Conservation (phyloP, 2,329 filamentous ascomycete genomes). For the Xylaria multiplex region DNA sequence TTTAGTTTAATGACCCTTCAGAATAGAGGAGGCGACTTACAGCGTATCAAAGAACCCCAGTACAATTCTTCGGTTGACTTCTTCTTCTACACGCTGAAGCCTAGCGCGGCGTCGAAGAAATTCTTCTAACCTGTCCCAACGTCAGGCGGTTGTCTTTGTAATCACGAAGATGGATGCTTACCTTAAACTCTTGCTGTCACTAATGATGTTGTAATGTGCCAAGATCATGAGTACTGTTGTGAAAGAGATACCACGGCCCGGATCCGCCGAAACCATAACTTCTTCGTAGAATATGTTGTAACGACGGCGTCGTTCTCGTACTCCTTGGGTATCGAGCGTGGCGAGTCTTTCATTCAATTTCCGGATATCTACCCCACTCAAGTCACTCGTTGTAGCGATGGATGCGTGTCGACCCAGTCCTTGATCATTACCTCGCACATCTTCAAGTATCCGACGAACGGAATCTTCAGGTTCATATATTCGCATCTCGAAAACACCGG, state of each 20-base stretch:
- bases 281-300: constrained; percentile 99
- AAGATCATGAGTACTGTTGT: constrained; percentile 93
- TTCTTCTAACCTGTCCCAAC: constrained; percentile 78
- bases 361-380: constrained; percentile 74
- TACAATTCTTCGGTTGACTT: constrained; percentile 88
- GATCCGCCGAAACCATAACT: constrained; percentile 91
- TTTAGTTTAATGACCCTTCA: constrained; percentile 32
- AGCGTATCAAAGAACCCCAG: constrained; percentile 95
- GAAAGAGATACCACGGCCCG: constrained; percentile 89
- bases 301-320: constrained; percentile 77
- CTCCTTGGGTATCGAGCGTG: constrained; percentile 77
- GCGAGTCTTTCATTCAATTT: constrained; percentile 78
- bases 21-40: constrained; percentile 55
- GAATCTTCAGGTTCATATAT: constrained; percentile 94
- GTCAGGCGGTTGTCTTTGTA: constrained; percentile 8
- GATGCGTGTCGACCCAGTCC: constrained; percentile 65
- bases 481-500: constrained; percentile 95
- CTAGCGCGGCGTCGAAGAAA: constrained; percentile 90
- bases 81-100: constrained; percentile 93
- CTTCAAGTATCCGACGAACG: constrained; percentile 85
- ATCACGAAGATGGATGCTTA: constrained; percentile 52
- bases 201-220: constrained; percentile 98
- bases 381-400: constrained; percentile 61
- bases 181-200: constrained; percentile 93
- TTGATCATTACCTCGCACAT: constrained; percentile 70